phyloP scores from a whole-genome alignment of 176 grass and related monocot genomes.

The Themeda triandra region DNA sequence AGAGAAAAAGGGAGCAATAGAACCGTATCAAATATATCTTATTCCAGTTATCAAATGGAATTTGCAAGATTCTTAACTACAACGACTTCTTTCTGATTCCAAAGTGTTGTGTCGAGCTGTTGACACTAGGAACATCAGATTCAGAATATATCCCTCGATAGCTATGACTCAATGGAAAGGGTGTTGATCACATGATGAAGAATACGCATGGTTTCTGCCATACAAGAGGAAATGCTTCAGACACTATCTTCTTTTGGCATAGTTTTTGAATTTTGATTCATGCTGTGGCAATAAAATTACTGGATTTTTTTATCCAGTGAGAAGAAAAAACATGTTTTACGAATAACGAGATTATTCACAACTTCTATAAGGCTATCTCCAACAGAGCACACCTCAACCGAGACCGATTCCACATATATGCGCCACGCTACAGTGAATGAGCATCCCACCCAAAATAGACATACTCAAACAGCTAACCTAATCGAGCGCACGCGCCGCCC shows the following conservation, averaged over 20 bases:
- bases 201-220: not conserved
- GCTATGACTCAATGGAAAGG: not conserved
- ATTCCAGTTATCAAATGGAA: not conserved
- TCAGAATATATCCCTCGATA: constrained; percentile 31
- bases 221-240: not conserved
- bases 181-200: not conserved
- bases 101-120: not conserved
- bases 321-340: not conserved
- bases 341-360: not conserved
- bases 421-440: no score
- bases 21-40: not conserved
- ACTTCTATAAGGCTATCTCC: not conserved
- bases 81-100: not conserved
- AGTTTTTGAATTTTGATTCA: not conserved
- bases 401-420: no score
- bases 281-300: not conserved
- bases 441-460: no score
- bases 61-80: not conserved
- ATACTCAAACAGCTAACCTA: no score
- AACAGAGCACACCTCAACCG: no score
- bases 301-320: not conserved
- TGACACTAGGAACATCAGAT: not conserved
- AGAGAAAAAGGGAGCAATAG: not conserved
- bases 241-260: not conserved
- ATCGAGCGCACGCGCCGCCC: no score